Base-by-base conservation (phyloP, 176 grass and related monocot species). In the Elaeis guineensis region DNA sequence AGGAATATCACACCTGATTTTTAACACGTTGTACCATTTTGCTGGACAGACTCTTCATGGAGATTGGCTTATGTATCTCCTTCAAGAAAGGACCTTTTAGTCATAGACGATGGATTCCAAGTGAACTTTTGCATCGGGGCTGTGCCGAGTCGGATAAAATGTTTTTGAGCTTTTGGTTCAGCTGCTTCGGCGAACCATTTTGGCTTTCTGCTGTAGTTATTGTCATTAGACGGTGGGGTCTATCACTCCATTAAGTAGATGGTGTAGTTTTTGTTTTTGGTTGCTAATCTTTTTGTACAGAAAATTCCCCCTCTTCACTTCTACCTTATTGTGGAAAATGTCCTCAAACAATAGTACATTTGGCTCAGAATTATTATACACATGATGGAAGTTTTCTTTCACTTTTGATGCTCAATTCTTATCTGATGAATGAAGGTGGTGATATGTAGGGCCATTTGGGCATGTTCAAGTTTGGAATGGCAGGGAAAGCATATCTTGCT, bases 281-380 rank as follows among this genome's bases (percentile, higher is more conserved):
- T 3, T 65, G 49, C 63, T 65, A 65, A 52, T 65, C 49, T 26
- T 64, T 30, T 44, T 44, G 63, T 65, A 65, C 49, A 65, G 63
- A 65, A 25, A 25, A 51, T 52, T 52, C 51, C 17, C 44, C 39
- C 21, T 17, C 49, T 65, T 16, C 35, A 44, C 51, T 52, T 65
- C 26, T 39, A 52, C 50, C 22, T 65, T 65, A 65, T 65, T 64
- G 25, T 17, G 6, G 49, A 5, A 65, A 65, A 52, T 65, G 63
- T 52, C 14, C 35, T 44, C 63, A 26, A 65, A 51, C 50, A 39
- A 65, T 63, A 63, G 61, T 52, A 22, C 63, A 52, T 52, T 65
- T 9, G 1, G 14, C 8, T 28, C 57, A 8, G 16, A 59, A 6
- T 59, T 59, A 6, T 22, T 25, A 4, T 18, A 24, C 9, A 23